phyloP scores from a whole-genome alignment of 495 filamentous ascomycete genomes.

The Penicillium nucicola region DNA sequence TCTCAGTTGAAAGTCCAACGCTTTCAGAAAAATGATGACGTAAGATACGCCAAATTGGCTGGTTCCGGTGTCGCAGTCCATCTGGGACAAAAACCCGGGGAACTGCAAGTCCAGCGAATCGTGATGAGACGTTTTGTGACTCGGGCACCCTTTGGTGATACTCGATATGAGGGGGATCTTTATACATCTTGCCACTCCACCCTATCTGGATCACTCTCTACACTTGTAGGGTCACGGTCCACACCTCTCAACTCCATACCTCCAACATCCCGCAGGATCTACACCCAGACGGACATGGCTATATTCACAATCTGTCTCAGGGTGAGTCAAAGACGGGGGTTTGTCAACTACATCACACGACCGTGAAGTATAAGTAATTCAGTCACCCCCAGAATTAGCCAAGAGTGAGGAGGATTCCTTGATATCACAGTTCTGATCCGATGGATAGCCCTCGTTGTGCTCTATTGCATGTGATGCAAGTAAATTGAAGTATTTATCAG shows the following conservation, averaged over 20 bases:
- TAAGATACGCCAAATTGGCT: slow-evolving; percentile 29
- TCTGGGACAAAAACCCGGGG: slow-evolving; percentile 20
- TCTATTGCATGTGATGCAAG: not conserved
- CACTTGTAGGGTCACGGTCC: too few species aligned
- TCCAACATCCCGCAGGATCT: not conserved
- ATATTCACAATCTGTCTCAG: slow-evolving; percentile 50
- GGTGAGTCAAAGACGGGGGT: slow-evolving; percentile 19
- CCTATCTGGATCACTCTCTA: too few species aligned
- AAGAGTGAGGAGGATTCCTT: not conserved
- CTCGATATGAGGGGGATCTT: too few species aligned
- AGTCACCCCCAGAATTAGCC: not conserved
- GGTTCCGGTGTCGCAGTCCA: too few species aligned
- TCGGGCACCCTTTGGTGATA: too few species aligned
- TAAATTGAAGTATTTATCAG: too few species aligned
- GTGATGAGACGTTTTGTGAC: slow-evolving; percentile 1
- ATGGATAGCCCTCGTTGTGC: too few species aligned
- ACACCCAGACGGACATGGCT: slow-evolving; percentile 17
- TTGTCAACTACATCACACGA: slow-evolving; percentile 1
- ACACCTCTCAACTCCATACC: too few species aligned
- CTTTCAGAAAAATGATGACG: slow-evolving; percentile 37
- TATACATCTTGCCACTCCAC: too few species aligned
- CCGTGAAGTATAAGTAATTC: not conserved
- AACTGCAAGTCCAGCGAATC: slow-evolving; percentile 17
- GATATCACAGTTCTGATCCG: not conserved
- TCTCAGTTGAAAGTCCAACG: slow-evolving; percentile 8